These are phyloP conservation scores for Syzygium aqueum DNA, from an alignment of 345 rosid genomes.

Conservation along the genomic window DNA sequence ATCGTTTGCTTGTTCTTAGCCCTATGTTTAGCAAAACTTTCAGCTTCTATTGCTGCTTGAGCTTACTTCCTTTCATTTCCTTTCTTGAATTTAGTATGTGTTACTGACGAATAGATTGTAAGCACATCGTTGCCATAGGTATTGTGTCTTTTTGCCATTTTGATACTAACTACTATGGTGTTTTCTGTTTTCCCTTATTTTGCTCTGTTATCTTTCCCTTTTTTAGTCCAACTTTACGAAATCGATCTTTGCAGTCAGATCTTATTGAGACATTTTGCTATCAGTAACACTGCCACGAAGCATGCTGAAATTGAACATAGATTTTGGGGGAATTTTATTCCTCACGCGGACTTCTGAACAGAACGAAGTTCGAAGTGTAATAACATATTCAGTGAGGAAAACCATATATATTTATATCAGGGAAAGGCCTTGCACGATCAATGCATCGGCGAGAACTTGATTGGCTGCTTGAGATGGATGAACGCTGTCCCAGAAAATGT, in stretches of 20 bases:
- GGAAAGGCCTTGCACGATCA: constrained; percentile 57
- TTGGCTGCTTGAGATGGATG: constrained; percentile 95
- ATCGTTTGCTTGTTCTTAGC: background rate
- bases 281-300: background rate
- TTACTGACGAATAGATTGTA: background rate
- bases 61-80: background rate
- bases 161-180: background rate
- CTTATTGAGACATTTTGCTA: background rate
- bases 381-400: background rate
- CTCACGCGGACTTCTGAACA: background rate
- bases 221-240: background rate
- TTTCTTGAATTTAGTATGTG: background rate
- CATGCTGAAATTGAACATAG: background rate
- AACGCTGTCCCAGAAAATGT: constrained; percentile 90
- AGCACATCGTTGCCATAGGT: background rate
- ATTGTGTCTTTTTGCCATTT: background rate
- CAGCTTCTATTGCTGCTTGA: background rate
- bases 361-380: background rate
- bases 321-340: background rate
- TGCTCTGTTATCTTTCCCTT: background rate
- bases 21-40: background rate
- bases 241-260: background rate
- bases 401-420: constrained; percentile 22
- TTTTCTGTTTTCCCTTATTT: background rate
- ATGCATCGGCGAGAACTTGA: constrained; percentile 59